Evolutionary conservation across 163 green algal genomes (phyloP), one percentile per base, ranked within the genome.

Genomic region (Chlorella variabilis): DNA sequence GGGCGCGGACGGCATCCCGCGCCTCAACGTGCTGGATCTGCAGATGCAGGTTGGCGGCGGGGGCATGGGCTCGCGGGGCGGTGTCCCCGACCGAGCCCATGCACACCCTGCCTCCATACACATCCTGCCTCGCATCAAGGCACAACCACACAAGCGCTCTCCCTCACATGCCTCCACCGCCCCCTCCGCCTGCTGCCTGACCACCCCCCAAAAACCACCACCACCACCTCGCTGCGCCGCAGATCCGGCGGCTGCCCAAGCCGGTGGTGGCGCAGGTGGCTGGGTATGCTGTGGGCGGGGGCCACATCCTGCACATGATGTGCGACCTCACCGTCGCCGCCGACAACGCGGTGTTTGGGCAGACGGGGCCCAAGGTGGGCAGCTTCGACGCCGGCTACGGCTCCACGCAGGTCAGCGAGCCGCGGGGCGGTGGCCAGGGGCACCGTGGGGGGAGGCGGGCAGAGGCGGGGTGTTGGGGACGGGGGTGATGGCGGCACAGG

Each of bases 231-330:
- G n/a, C n/a, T n/a, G n/a, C n/a, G n/a, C 27, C 20, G 29, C 94
- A 98, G 80, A 99, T 99, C 56, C 89, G 96, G 61, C 90, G 95
- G 17, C 81, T 97, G 75, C 96, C 96, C 69, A 99, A 98, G 87
- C 96, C 96, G 4, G 95, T 98, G 25, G 83, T 98, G 15, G 95
- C 94, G 18, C 94, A 95, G 92, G 97, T 99, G 75, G 96, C 95
- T 9, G 97, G 97, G 33, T 99, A 98, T 85, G 96, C 96, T 3
- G 96, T 99, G 21, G 97, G 97, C 6, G 97, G 97, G 0, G 97
- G 97, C 39, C 94, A 99, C 87, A 96, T 99, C 75, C 90, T 99
- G 75, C 97, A 99, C 86, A 98, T 99, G 95, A 85, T 99, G n/a
- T 99, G 96, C 82, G 97, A 99, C 87, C 85, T 99, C 65, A 99